A percentile compares a stretch with the other conserved stretches of the same genome.
Evolutionary conservation across 257 asterid genomes (phyloP).

Genomic region (Lithospermum erythrorhizon): DNA sequence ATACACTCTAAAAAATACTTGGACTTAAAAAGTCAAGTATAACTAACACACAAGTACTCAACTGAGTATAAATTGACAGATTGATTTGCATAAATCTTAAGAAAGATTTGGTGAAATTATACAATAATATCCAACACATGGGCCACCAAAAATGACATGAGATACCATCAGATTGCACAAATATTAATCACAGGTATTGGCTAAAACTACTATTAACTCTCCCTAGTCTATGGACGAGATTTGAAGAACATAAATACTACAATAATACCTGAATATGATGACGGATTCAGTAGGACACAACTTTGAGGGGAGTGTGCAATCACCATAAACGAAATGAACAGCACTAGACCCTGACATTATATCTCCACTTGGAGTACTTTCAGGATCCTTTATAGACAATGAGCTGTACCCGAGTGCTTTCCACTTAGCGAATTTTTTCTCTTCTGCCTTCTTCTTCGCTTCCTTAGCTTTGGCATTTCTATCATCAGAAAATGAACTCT

Average conservation of each 20-base stretch:
- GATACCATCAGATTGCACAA: too few species aligned
- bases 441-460: slow-evolving; percentile 57
- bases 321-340: slow-evolving; percentile 82
- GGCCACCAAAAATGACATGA: too few species aligned
- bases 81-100: too few species aligned
- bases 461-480: slow-evolving; percentile 57
- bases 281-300: slow-evolving; percentile 57
- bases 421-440: slow-evolving; percentile 72
- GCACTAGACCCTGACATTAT: slow-evolving; percentile 49
- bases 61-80: too few species aligned
- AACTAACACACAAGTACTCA: too few species aligned
- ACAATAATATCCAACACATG: too few species aligned
- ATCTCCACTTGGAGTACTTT: slow-evolving; percentile 32
- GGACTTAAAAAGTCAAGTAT: background rate
- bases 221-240: background rate
- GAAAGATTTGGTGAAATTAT: too few species aligned
- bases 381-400: slow-evolving; percentile 46
- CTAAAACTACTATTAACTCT: background rate
- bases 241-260: background rate
- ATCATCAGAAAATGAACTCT: slow-evolving; percentile 42
- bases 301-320: slow-evolving; percentile 68
- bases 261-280: slow-evolving; percentile 55
- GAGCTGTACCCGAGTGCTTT: slow-evolving; percentile 79
- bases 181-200: background rate
- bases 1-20: background rate